phyloP scores from a whole-genome alignment of 805 yeast species.

The Maudiozyma barnettii region DNA sequence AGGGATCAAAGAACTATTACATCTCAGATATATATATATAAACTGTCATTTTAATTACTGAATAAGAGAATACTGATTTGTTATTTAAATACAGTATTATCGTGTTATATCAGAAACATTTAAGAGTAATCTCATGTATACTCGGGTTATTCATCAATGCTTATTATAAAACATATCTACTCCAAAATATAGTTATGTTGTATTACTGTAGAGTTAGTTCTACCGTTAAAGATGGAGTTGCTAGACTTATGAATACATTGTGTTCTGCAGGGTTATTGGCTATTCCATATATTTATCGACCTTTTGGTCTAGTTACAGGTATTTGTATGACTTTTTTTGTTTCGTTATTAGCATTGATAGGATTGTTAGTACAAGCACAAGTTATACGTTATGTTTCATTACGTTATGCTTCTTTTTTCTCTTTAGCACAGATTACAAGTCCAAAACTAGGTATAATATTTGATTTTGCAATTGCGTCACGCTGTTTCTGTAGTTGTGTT shows the following conservation, averaged over 20 bases:
- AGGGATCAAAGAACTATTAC: too few species aligned
- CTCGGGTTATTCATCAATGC: background rate
- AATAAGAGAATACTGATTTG: too few species aligned
- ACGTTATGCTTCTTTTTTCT: slow-evolving; percentile 54
- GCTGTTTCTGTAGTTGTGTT: slow-evolving; percentile 60
- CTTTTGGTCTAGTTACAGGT: slow-evolving; percentile 23
- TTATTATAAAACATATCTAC: background rate
- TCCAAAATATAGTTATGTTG: background rate
- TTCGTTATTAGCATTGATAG: slow-evolving; percentile 28
- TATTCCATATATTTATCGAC: slow-evolving; percentile 56
- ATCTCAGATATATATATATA: too few species aligned
- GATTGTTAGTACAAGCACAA: slow-evolving; percentile 52
- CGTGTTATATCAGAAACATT: too few species aligned
- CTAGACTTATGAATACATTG: slow-evolving; percentile 20
- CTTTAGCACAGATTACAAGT: slow-evolving; percentile 48
- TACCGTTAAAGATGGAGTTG: background rate
- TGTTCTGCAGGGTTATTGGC: slow-evolving; percentile 58
- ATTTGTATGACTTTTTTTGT: slow-evolving; percentile 14
- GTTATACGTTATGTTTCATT: slow-evolving; percentile 44
- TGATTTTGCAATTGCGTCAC: slow-evolving; percentile 57
- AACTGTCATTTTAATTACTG: too few species aligned
- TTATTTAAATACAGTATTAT: too few species aligned
- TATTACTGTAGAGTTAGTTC: background rate
- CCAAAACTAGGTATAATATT: slow-evolving; percentile 51
- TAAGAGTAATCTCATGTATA: too few species aligned